Percentiles rank a stretch among this genome's conserved stretches.
phyloP scores from a whole-genome alignment of 2,329 filamentous ascomycete genomes.

The Penicillium sp. region DNA sequence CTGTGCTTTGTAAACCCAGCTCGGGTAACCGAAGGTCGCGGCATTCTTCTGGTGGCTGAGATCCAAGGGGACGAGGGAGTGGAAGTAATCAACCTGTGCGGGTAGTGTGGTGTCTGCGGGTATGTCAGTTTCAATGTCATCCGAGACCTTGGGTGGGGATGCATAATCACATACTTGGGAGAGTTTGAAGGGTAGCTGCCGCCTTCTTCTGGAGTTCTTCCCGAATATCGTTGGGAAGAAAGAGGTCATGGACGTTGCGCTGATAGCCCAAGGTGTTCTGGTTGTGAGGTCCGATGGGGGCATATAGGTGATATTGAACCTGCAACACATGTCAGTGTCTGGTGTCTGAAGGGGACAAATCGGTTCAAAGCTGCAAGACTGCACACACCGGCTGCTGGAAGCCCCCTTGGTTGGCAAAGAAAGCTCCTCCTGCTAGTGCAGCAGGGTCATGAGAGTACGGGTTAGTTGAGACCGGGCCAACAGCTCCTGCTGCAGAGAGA shows the following conservation, averaged over 20 bases:
- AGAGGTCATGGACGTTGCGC: constrained; percentile 84
- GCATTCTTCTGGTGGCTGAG: constrained; percentile 76
- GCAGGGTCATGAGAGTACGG: constrained; percentile 74
- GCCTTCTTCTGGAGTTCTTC: constrained; percentile 88
- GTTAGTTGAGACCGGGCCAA: constrained; percentile 59
- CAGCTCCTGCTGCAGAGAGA: constrained; percentile 51
- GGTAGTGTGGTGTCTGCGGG: constrained; percentile 67
- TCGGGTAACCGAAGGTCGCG: constrained; percentile 80
- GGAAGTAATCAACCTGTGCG: constrained; percentile 78
- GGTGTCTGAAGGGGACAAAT: not conserved
- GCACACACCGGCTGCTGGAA: constrained; percentile 65
- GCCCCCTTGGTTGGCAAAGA: constrained; percentile 62
- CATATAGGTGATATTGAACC: constrained; percentile 92
- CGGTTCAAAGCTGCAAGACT: not conserved
- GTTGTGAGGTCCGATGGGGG: constrained; percentile 78
- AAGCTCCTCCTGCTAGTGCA: constrained; percentile 61
- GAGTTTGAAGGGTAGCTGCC: constrained; percentile 79
- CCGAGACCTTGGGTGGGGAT: not conserved
- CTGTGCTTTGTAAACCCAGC: constrained; percentile 93
- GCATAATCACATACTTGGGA: constrained; percentile 64
- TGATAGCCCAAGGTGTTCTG: constrained; percentile 85
- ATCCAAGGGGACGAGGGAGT: constrained; percentile 88
- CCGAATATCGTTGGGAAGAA: constrained; percentile 81
- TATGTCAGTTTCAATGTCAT: not conserved
- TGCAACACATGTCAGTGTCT: constrained; percentile 33